These are phyloP conservation scores for Darksidea phi DNA, from an alignment of 495 filamentous ascomycete species.

Conservation along the genomic window DNA sequence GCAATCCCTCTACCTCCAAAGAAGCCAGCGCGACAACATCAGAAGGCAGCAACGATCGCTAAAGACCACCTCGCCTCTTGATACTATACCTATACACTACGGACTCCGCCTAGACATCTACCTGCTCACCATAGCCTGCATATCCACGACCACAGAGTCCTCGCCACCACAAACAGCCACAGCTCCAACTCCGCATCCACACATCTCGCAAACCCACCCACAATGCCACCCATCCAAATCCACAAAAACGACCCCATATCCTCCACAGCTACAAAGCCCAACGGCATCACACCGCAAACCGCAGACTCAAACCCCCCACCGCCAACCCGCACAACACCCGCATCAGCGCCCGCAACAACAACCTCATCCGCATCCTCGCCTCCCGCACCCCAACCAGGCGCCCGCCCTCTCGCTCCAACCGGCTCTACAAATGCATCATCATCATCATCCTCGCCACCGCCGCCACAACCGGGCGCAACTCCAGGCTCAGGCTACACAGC, in stretches of 20 bases:
- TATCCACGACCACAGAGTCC: too few relatives aligned
- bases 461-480: constrained; percentile 12
- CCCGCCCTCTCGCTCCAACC: constrained; percentile 19
- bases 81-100: too few relatives aligned
- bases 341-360: constrained; percentile 13
- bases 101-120: too few relatives aligned
- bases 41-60: constrained; percentile 6
- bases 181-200: constrained; percentile 3
- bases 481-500: constrained; percentile 12
- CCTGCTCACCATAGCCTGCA: too few relatives aligned
- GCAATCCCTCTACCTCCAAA: constrained; percentile 13
- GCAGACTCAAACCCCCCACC: constrained; percentile 8
- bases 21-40: constrained; percentile 17
- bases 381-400: constrained; percentile 29
- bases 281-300: constrained; percentile 23
- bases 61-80: neutral
- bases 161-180: too few relatives aligned
- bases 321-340: constrained; percentile 21
- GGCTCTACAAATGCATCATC: neutral
- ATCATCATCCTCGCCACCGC: constrained; percentile 1
- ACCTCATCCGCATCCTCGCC: constrained; percentile 3
- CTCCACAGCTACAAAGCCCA: constrained; percentile 12
- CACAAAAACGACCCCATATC: constrained; percentile 31
- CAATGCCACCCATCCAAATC: constrained; percentile 31
- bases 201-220: neutral